phyloP scores from a whole-genome alignment of 768 basidiomycete genomes.

The Psilocybe azurescens region DNA sequence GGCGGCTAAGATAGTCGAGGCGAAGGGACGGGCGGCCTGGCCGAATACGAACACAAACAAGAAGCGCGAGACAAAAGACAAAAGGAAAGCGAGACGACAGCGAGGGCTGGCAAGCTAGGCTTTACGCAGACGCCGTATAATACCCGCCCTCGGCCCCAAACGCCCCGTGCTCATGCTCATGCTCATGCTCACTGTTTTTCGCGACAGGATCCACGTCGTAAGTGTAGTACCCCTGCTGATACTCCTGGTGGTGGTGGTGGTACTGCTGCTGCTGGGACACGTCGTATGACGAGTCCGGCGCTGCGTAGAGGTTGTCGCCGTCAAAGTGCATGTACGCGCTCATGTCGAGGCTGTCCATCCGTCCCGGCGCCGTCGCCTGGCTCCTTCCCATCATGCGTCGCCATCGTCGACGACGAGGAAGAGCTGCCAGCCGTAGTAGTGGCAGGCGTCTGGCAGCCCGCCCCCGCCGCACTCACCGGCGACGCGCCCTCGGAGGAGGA shows the following conservation, averaged over 20 bases:
- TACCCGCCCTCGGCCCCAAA: too few relatives aligned
- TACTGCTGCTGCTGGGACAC: neutral
- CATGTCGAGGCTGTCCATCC: neutral
- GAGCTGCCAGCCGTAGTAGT: neutral
- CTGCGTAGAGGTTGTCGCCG: neutral
- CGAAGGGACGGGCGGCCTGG: too few relatives aligned
- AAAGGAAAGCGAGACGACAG: too few relatives aligned
- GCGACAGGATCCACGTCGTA: conserved; percentile 1
- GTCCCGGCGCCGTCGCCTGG: neutral
- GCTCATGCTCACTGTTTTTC: too few relatives aligned
- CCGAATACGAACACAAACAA: too few relatives aligned
- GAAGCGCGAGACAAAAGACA: too few relatives aligned
- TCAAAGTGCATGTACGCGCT: conserved; percentile 4
- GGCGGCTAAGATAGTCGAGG: too few relatives aligned
- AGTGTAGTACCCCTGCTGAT: neutral
- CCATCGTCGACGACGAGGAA: neutral
- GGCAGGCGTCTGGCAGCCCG: neutral
- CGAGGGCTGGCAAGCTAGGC: too few relatives aligned
- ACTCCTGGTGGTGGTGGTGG: too few relatives aligned
- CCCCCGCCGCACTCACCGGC: too few relatives aligned
- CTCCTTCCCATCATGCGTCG: neutral
- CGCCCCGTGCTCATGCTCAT: too few relatives aligned
- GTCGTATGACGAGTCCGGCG: neutral
- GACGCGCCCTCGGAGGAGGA: neutral
- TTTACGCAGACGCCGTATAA: too few relatives aligned